Percentiles rank a stretch among this genome's conserved stretches.
Evolutionary conservation across 441 rosid species (phyloP).

Genomic region (Jatropha multifida): DNA sequence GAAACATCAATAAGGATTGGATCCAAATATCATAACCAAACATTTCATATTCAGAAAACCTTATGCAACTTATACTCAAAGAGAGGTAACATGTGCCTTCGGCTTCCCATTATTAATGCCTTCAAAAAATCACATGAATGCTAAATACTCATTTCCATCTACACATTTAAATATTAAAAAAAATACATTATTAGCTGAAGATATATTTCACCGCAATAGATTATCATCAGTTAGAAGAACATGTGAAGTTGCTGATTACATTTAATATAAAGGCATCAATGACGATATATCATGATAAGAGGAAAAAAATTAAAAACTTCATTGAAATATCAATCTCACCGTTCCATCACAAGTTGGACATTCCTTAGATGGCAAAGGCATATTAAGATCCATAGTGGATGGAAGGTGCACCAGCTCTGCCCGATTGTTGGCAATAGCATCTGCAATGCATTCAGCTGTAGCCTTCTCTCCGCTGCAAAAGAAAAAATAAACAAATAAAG

Average conservation of each 20-base stretch:
- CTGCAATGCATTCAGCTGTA: conserved; percentile 78
- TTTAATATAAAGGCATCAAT: conserved; percentile 6
- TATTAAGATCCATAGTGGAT: conserved; percentile 54
- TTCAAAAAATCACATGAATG: not conserved
- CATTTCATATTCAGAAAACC: conserved; percentile 16
- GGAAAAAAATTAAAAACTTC: conserved; percentile 1
- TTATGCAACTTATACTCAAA: conserved; percentile 7
- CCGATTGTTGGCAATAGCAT: conserved; percentile 75
- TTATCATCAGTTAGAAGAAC: not conserved
- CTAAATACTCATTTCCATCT: not conserved
- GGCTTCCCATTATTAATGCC: not conserved
- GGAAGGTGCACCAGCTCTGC: conserved; percentile 89
- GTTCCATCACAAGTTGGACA: conserved; percentile 94
- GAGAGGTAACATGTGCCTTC: not conserved
- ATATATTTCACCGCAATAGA: not conserved
- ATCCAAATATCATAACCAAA: conserved; percentile 20
- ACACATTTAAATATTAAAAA: not conserved
- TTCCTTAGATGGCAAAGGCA: conserved; percentile 78
- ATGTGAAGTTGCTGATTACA: not conserved
- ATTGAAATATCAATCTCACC: conserved; percentile 41
- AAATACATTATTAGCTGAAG: not conserved
- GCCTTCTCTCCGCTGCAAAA: conserved; percentile 85
- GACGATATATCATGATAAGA: conserved; percentile 11
- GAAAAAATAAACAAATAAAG: conserved; percentile 13
- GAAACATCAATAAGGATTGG: conserved; percentile 30